Conservation (phyloP, 2,329 filamentous ascomycete genomes). For the Alternaria sp. region DNA sequence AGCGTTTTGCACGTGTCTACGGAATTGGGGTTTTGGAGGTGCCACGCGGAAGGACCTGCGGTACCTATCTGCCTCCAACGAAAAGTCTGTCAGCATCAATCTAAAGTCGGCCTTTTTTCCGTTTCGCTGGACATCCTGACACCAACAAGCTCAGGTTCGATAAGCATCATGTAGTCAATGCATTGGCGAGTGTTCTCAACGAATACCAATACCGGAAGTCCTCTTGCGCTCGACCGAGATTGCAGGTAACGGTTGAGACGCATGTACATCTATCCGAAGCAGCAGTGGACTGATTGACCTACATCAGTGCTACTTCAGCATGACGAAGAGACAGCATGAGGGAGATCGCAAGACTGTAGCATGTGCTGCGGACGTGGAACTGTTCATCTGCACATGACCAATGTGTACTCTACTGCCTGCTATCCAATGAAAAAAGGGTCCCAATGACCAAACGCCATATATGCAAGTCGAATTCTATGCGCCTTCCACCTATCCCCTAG, state of each 20-base stretch:
- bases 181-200: not conserved
- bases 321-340: not conserved
- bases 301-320: not conserved
- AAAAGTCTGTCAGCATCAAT: not conserved
- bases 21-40: not conserved
- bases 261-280: not conserved
- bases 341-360: not conserved
- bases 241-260: not conserved
- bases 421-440: not conserved
- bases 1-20: not conserved
- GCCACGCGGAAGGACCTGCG: slow-evolving; percentile 12
- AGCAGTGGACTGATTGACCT: not conserved
- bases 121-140: not conserved
- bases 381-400: not conserved
- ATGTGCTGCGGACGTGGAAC: not conserved
- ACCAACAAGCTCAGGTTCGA: not conserved
- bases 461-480: not conserved
- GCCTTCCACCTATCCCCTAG: not conserved
- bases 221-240: not conserved
- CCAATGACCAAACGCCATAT: not conserved
- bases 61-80: not conserved
- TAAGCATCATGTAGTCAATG: not conserved
- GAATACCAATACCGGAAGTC: not conserved
- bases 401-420: not conserved
- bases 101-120: not conserved